phyloP scores from a whole-genome alignment of 257 asterid species.

The Solanum chmielewskii region DNA sequence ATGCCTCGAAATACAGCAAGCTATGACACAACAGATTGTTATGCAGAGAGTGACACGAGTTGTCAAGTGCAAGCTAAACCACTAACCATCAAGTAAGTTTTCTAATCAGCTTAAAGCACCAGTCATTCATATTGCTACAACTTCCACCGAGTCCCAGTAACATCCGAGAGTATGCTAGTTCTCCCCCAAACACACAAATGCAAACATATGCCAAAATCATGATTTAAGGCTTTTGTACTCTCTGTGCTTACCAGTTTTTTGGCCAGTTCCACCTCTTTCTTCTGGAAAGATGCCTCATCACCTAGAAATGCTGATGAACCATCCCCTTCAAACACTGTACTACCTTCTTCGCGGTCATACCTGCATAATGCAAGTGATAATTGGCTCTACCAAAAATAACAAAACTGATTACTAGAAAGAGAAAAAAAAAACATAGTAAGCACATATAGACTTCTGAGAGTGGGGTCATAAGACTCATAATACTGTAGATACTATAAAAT shows the following conservation, averaged over 20 bases:
- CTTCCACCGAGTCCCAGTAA: background rate
- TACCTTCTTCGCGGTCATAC: slow-evolving; percentile 95
- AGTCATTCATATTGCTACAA: background rate
- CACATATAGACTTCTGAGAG: background rate
- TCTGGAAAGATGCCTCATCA: slow-evolving; percentile 84
- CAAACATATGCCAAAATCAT: background rate
- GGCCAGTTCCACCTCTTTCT: slow-evolving; percentile 83
- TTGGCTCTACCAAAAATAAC: background rate
- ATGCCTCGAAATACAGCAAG: background rate
- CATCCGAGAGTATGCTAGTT: background rate
- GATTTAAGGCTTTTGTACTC: background rate
- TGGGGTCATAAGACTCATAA: background rate
- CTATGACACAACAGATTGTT: background rate
- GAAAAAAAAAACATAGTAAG: slow-evolving; percentile 15
- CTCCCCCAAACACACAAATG: background rate
- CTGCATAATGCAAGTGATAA: slow-evolving; percentile 18
- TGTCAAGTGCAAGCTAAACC: background rate
- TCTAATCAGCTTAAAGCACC: background rate
- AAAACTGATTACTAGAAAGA: background rate
- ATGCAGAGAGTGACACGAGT: background rate
- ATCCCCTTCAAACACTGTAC: slow-evolving; percentile 53
- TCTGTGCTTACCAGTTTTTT: slow-evolving; percentile 58
- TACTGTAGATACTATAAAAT: background rate
- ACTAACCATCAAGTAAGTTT: background rate
- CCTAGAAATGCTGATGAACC: slow-evolving; percentile 71